Evolutionary conservation across 257 asterid genomes (phyloP), one percentile per base, ranked within the genome.

Genomic region (Salvia hispanica): DNA sequence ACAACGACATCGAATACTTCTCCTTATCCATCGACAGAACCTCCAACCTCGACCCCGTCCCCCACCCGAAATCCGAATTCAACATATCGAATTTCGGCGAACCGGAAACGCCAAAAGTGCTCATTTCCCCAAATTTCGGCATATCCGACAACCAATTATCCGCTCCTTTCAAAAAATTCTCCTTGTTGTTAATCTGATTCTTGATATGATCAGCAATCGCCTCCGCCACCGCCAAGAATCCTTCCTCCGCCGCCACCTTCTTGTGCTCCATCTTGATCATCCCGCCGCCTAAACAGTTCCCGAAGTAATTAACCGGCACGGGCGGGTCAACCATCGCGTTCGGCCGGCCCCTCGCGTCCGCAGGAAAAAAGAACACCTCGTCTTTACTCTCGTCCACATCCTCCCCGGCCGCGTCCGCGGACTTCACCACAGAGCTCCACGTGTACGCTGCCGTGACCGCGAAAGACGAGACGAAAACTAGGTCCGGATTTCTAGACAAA

Each of bases 341-440:
- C 15, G n/a, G 39, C 46, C 69, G 48, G n/a, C 75, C 62, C 39
- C 79, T 42, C 6, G 63, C 80, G 43, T 81, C 83, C 0, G 72
- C 82, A 13, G 73, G 65, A 34, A 78, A 70, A 5, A 70, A 50
- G 10, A 80, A 73, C 2, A 31, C 33, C 4, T 73, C 75, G 1
- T 43, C 50, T 12, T n/a, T 34, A 4, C 14, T 3, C 0, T 6
- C 57, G 1, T 54, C 61, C 31, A 25, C 31, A 1, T 25, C 31
- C 31, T 25, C 31, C 2, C 46, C 72, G 9, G 3, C 44, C 9
- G 62, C 43, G 55, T 25, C 47, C 6, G 46, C 71, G 2, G 77
- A 54, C 71, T 80, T 80, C 45, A 60, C 47, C 61, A 83, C 70
- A 34, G 86, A 76, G 4, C 45, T 69, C 89, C 88, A 85, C 4